A percentile compares a stretch with the other conserved stretches of the same genome.
phyloP scores from a whole-genome alignment of 2,329 filamentous ascomycete species.

The Pseudogymnoascus sp. region DNA sequence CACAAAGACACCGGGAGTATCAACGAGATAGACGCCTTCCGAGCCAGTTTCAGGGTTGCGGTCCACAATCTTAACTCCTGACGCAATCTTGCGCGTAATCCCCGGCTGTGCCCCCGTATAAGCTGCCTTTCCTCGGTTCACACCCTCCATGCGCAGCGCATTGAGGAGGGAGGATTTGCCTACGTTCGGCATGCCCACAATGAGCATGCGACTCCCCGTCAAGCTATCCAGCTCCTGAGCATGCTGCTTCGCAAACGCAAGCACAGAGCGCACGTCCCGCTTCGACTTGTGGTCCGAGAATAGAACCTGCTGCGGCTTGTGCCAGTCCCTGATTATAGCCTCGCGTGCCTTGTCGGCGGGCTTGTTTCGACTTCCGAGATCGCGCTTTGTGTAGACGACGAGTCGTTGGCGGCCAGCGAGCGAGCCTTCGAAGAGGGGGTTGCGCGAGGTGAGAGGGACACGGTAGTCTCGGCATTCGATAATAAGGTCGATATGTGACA shows the following conservation, averaged over 20 bases:
- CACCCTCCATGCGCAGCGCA: slow-evolving; percentile 63
- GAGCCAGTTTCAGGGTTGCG: slow-evolving; percentile 36
- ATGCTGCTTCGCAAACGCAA: slow-evolving; percentile 43
- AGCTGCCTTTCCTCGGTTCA: slow-evolving; percentile 61
- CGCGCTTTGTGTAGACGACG: slow-evolving; percentile 85
- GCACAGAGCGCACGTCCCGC: slow-evolving; percentile 34
- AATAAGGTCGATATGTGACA: slow-evolving; percentile 76
- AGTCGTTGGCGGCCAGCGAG: slow-evolving; percentile 67
- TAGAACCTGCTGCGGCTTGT: slow-evolving; percentile 42
- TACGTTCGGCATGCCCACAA: slow-evolving; percentile 97
- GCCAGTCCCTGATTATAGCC: slow-evolving; percentile 45
- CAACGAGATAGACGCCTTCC: slow-evolving; percentile 64
- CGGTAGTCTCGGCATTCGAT: slow-evolving; percentile 94
- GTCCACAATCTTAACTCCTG: slow-evolving; percentile 72
- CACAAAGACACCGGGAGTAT: slow-evolving; percentile 92
- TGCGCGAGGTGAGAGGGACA: slow-evolving; percentile 80
- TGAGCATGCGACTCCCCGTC: slow-evolving; percentile 75
- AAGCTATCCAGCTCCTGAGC: slow-evolving; percentile 49
- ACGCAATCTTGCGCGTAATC: slow-evolving; percentile 77
- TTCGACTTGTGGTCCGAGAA: slow-evolving; percentile 45
- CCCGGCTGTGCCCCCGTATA: slow-evolving; percentile 81
- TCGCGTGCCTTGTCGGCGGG: slow-evolving; percentile 39
- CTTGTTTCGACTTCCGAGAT: slow-evolving; percentile 51
- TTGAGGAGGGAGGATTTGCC: slow-evolving; percentile 96
- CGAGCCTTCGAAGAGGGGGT: slow-evolving; percentile 76